A percentile compares a stretch with the other conserved stretches of the same genome.
phyloP scores from a whole-genome alignment of 805 yeast species.

The Pichia californica region DNA sequence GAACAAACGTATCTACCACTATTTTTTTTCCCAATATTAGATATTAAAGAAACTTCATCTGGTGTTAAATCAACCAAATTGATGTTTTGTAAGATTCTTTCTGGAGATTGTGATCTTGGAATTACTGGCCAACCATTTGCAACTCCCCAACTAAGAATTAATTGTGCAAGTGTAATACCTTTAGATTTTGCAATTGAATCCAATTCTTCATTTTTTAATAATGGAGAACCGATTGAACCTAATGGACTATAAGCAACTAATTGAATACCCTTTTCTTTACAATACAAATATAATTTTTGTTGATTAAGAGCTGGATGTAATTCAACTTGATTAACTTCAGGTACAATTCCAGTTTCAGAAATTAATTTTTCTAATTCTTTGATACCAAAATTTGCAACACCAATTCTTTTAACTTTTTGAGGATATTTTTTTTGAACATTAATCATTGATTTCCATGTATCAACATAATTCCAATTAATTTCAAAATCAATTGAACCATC shows the following conservation, averaged over 20 bases:
- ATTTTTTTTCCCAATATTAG: constrained; percentile 10
- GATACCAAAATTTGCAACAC: constrained; percentile 57
- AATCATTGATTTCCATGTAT: constrained; percentile 62
- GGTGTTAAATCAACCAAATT: constrained; percentile 29
- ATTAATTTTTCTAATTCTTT: constrained; percentile 39
- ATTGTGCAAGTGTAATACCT: constrained; percentile 46
- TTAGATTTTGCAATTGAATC: constrained; percentile 46
- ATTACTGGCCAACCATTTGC: constrained; percentile 29
- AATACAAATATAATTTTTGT: constrained; percentile 36
- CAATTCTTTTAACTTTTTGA: constrained; percentile 45
- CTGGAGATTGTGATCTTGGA: constrained; percentile 3
- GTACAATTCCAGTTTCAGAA: constrained; percentile 34
- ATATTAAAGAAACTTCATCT: constrained; percentile 25
- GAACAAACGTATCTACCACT: constrained; percentile 9
- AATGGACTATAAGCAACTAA: constrained; percentile 59
- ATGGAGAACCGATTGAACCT: constrained; percentile 38
- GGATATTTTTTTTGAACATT: constrained; percentile 52
- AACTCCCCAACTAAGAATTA: constrained; percentile 33
- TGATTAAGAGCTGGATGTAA: constrained; percentile 42
- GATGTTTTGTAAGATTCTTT: constrained; percentile 30
- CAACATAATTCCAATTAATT: constrained; percentile 45
- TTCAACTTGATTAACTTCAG: constrained; percentile 45
- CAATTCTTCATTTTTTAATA: constrained; percentile 24
- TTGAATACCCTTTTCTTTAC: constrained; percentile 37
- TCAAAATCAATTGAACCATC: constrained; percentile 31